Conservation (phyloP, 129 eudicot genomes). For the Helichrysum umbraculigerum region DNA sequence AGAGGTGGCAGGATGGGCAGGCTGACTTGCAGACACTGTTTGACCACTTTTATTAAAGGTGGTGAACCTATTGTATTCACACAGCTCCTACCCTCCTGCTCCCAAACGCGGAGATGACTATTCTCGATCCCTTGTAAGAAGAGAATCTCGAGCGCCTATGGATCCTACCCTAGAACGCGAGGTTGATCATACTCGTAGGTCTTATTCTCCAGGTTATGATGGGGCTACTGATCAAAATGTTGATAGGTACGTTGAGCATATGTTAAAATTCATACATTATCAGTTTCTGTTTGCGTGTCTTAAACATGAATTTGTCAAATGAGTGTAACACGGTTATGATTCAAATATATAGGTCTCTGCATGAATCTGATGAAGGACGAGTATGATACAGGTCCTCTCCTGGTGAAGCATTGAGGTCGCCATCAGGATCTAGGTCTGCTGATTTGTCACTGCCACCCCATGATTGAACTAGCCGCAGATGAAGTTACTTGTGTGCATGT, state of each 20-base stretch:
- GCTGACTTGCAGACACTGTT: neutral
- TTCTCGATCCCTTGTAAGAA: conserved; percentile 42
- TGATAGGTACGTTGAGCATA: conserved; percentile 21
- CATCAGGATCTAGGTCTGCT: conserved; percentile 58
- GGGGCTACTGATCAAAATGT: conserved; percentile 27
- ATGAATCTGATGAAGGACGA: conserved; percentile 29
- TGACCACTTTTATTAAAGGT: neutral
- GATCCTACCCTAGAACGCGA: conserved; percentile 35
- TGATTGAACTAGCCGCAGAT: conserved; percentile 5
- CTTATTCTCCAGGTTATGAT: conserved; percentile 45
- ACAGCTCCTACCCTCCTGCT: conserved; percentile 61
- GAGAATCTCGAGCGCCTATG: conserved; percentile 41
- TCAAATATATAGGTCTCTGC: conserved; percentile 35
- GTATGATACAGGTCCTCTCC: conserved; percentile 36
- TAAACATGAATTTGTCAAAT: neutral
- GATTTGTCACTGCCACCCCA: conserved; percentile 37
- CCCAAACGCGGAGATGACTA: conserved; percentile 40
- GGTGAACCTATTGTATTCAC: conserved; percentile 2
- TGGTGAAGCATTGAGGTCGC: conserved; percentile 47
- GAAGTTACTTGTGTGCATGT: conserved; percentile 7
- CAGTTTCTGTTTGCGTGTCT: neutral
- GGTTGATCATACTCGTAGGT: conserved; percentile 27
- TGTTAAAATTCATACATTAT: neutral
- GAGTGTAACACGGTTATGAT: conserved; percentile 2
- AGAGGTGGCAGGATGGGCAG: no score